These are phyloP conservation scores for Pneumocystis murina DNA, from an alignment of 1,139 yeast genomes.

Conservation along the genomic window DNA sequence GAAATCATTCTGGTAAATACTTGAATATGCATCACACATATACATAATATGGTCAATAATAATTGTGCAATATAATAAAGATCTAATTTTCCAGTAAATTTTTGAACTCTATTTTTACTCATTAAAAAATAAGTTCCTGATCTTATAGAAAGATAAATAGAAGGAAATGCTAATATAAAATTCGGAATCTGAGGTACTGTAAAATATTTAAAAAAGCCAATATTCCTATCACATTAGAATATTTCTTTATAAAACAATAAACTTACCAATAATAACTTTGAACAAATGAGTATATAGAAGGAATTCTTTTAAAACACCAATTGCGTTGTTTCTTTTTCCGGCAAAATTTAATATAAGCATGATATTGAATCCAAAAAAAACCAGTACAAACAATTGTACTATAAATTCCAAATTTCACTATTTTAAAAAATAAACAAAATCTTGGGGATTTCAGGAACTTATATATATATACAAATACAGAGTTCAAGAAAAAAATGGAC, in stretches of 20 bases:
- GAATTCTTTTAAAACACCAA: conserved; percentile 54
- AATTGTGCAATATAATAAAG: neutral
- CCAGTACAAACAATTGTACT: conserved; percentile 32
- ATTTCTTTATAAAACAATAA: neutral
- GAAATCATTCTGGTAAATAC: conserved; percentile 2
- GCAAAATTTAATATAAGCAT: conserved; percentile 49
- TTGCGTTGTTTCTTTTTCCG: conserved; percentile 34
- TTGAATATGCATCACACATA: conserved; percentile 9
- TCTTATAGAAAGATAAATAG: conserved; percentile 27
- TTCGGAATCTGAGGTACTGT: conserved; percentile 66
- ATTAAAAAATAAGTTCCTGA: neutral
- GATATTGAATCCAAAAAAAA: conserved; percentile 34
- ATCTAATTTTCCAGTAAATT: neutral
- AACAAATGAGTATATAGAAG: conserved; percentile 57
- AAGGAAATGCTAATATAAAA: conserved; percentile 65
- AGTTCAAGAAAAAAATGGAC: conserved; percentile 54
- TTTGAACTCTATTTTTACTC: neutral
- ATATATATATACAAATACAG: conserved; percentile 20
- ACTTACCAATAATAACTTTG: conserved; percentile 53
- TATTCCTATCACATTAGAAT: conserved; percentile 29
- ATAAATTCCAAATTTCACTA: conserved; percentile 3
- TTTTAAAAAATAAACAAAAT: neutral
- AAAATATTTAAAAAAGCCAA: conserved; percentile 74
- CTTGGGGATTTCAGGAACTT: neutral
- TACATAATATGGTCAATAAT: conserved; percentile 4